Conservation (phyloP, 345 rosid genomes). For the Lumnitzera littorea region DNA sequence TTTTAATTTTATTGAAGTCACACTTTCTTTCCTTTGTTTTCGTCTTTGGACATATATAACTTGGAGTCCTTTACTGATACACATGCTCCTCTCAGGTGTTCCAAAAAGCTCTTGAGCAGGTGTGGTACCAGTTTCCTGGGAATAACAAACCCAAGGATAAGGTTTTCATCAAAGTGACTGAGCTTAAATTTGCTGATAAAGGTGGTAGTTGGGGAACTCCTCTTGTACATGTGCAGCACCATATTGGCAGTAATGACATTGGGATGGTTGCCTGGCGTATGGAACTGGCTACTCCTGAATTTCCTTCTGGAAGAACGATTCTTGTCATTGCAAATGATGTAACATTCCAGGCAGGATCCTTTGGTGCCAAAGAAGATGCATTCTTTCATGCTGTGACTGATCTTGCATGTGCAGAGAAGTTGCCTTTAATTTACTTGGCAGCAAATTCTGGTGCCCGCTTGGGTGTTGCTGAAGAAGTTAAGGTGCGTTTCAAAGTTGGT, state of each 20-base stretch:
- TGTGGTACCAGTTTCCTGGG: constrained; percentile 65
- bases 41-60: constrained; percentile 1
- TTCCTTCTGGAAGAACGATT: constrained; percentile 85
- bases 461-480: constrained; percentile 96
- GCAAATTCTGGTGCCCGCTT: constrained; percentile 99
- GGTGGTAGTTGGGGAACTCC: constrained; percentile 70
- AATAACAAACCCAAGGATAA: constrained; percentile 39
- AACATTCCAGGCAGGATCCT: constrained; percentile 96
- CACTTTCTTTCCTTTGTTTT: neutral
- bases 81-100: constrained; percentile 61
- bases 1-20: constrained; percentile 5
- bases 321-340: constrained; percentile 84
- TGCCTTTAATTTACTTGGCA: constrained; percentile 93
- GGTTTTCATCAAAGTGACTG: constrained; percentile 50
- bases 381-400: constrained; percentile 91
- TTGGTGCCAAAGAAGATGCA: constrained; percentile 97
- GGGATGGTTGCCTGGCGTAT: constrained; percentile 99
- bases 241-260: constrained; percentile 74
- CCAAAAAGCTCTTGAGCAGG: constrained; percentile 66
- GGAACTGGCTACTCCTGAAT: constrained; percentile 91
- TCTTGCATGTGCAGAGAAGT: constrained; percentile 81
- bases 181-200: constrained; percentile 68
- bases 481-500: constrained; percentile 79
- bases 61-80: constrained; percentile 7
- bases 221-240: constrained; percentile 49